Conservation (phyloP, 2,329 filamentous ascomycete species). For the Sclerotinia subarctica region DNA sequence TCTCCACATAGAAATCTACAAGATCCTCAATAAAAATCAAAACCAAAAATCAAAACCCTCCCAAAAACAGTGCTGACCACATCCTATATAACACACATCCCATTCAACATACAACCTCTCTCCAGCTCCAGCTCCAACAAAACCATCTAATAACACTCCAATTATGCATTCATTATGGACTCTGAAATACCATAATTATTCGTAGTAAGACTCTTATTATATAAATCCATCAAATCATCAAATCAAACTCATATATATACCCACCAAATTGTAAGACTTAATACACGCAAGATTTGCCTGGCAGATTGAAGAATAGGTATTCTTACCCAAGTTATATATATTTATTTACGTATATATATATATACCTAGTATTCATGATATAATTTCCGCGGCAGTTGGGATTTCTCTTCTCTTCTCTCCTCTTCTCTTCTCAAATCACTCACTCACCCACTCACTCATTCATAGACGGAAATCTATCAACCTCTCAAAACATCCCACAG, state of each 20-base stretch:
- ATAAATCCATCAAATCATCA: too few relatives aligned
- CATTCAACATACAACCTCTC: neutral
- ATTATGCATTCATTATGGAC: neutral
- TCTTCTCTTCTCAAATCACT: too few relatives aligned
- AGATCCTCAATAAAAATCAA: neutral
- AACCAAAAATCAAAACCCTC: too few relatives aligned
- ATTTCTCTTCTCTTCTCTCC: too few relatives aligned
- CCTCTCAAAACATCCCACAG: neutral
- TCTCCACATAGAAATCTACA: neutral
- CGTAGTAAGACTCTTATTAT: too few relatives aligned
- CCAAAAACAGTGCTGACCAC: neutral
- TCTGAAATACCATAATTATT: too few relatives aligned
- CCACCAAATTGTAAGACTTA: too few relatives aligned
- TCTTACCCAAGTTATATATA: too few relatives aligned
- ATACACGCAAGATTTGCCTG: too few relatives aligned
- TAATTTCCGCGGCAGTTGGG: neutral
- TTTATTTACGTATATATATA: too few relatives aligned
- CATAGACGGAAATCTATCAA: neutral
- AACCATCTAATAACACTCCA: neutral
- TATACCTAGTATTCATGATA: neutral
- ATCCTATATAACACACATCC: neutral
- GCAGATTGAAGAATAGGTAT: too few relatives aligned
- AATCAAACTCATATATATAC: neutral
- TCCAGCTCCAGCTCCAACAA: neutral
- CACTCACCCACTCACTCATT: neutral